These are phyloP conservation scores for Casuarina cunninghamiana DNA, from an alignment of 306 rosid species.

Conservation along the genomic window DNA sequence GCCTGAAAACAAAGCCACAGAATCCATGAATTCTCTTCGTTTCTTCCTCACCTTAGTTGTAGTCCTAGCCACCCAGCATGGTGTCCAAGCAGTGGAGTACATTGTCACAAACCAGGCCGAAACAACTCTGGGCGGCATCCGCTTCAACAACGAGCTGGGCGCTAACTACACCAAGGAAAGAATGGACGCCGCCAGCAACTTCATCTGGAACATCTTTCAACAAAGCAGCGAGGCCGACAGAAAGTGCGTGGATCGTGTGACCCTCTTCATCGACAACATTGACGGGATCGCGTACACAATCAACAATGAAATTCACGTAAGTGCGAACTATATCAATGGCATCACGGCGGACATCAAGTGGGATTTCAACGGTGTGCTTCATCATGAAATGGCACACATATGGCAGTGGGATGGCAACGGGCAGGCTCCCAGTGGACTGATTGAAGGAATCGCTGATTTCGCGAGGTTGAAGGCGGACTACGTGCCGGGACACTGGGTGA, in stretches of 20 bases:
- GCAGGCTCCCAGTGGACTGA: neutral
- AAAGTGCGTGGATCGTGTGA: conserved; percentile 24
- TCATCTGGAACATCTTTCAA: conserved; percentile 32
- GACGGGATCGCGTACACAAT: conserved; percentile 28
- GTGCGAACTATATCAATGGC: conserved; percentile 27
- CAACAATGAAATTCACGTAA: conserved; percentile 41
- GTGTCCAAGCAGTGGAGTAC: conserved; percentile 39
- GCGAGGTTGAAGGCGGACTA: too few relatives aligned
- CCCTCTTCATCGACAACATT: conserved; percentile 29
- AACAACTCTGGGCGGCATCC: too few relatives aligned
- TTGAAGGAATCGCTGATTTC: conserved; percentile 28
- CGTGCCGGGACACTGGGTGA: too few relatives aligned
- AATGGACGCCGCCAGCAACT: too few relatives aligned
- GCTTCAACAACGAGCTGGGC: too few relatives aligned
- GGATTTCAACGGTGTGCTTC: conserved; percentile 33
- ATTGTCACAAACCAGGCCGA: too few relatives aligned
- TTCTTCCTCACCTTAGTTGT: conserved; percentile 28
- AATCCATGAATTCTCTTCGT: conserved; percentile 17
- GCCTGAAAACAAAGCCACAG: neutral
- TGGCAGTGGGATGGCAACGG: conserved; percentile 26
- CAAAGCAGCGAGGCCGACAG: conserved; percentile 22
- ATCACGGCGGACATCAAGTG: conserved; percentile 15
- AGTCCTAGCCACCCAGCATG: conserved; percentile 25
- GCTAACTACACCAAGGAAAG: too few relatives aligned
- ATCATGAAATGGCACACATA: conserved; percentile 47